Percentiles rank a stretch among this genome's conserved stretches.
phyloP scores from a whole-genome alignment of 768 basidiomycete genomes.

The Trametopsis cervina region DNA sequence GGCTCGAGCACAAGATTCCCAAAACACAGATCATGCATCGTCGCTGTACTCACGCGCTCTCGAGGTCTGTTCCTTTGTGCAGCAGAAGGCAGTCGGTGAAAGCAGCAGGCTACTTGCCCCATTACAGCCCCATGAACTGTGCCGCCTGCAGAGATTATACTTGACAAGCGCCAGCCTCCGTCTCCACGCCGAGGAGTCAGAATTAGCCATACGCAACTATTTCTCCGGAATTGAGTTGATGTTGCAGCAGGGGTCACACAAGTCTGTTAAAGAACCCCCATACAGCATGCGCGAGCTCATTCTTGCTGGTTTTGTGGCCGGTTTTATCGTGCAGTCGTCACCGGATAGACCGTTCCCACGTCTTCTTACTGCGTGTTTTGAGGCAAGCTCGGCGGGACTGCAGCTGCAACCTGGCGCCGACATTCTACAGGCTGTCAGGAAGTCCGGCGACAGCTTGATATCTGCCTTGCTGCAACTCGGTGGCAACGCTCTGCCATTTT shows the following conservation, averaged over 20 bases:
- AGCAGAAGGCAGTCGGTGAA: slow-evolving; percentile 20
- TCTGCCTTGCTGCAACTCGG: slow-evolving; percentile 27
- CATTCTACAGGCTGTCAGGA: slow-evolving; percentile 28
- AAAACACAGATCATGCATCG: slow-evolving; percentile 3
- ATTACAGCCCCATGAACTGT: slow-evolving; percentile 28
- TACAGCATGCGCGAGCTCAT: slow-evolving; percentile 33
- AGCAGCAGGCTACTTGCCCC: slow-evolving; percentile 17
- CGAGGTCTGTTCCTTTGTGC: slow-evolving; percentile 27
- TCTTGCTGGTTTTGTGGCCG: slow-evolving; percentile 31
- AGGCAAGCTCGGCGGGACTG: slow-evolving; percentile 9
- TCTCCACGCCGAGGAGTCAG: slow-evolving; percentile 23
- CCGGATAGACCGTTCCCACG: slow-evolving; percentile 18
- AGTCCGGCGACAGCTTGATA: slow-evolving; percentile 27
- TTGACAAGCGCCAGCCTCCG: slow-evolving; percentile 34
- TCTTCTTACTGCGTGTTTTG: slow-evolving; percentile 11
- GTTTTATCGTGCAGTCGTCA: slow-evolving; percentile 24
- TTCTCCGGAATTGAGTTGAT: slow-evolving; percentile 35
- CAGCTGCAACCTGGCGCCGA: slow-evolving; percentile 28
- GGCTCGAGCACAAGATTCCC: slow-evolving; percentile 14
- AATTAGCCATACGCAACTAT: slow-evolving; percentile 30
- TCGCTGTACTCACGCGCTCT: slow-evolving; percentile 25
- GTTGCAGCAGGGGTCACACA: not conserved
- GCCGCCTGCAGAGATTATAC: slow-evolving; percentile 39
- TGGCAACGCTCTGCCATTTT: slow-evolving; percentile 33
- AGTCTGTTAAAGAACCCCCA: slow-evolving; percentile 26